phyloP scores from a whole-genome alignment of 1,284 basidiomycete genomes.

The Lentinula novae-zelandiae region DNA sequence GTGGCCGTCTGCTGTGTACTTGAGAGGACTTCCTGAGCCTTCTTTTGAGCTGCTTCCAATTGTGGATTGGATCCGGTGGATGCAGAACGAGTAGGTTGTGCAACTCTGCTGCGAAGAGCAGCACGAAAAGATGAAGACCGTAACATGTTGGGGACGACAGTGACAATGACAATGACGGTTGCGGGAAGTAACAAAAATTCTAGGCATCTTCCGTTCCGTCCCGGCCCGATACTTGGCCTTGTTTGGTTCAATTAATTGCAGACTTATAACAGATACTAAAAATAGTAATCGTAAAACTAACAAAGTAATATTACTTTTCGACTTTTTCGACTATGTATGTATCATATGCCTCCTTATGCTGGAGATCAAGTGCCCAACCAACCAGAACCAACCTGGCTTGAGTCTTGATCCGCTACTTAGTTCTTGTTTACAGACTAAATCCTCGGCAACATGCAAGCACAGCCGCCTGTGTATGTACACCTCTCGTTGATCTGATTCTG shows the following conservation, averaged over 20 bases:
- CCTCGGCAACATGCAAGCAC: no score
- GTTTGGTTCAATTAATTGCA: background rate
- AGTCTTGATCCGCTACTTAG: no score
- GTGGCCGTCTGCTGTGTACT: conserved; percentile 55
- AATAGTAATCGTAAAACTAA: no score
- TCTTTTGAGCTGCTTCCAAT: conserved; percentile 51
- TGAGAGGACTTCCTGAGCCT: conserved; percentile 62
- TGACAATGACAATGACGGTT: background rate
- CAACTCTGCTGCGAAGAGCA: conserved; percentile 3
- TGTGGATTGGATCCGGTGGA: conserved; percentile 7
- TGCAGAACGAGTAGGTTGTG: conserved; percentile 3
- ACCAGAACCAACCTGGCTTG: no score
- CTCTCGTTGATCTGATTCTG: no score
- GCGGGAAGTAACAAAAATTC: background rate
- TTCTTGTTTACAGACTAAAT: no score
- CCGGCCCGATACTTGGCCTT: background rate
- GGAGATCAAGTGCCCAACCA: no score
- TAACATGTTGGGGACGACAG: background rate
- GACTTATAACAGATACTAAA: no score
- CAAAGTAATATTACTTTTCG: no score
- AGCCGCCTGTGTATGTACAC: no score
- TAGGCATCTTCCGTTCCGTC: background rate
- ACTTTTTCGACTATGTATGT: no score
- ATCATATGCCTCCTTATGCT: no score
- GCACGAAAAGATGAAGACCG: conserved; percentile 4